Evolutionary conservation across 306 rosid species (phyloP), one percentile per base, ranked within the genome.

Genomic region (Lablab purpureus): DNA sequence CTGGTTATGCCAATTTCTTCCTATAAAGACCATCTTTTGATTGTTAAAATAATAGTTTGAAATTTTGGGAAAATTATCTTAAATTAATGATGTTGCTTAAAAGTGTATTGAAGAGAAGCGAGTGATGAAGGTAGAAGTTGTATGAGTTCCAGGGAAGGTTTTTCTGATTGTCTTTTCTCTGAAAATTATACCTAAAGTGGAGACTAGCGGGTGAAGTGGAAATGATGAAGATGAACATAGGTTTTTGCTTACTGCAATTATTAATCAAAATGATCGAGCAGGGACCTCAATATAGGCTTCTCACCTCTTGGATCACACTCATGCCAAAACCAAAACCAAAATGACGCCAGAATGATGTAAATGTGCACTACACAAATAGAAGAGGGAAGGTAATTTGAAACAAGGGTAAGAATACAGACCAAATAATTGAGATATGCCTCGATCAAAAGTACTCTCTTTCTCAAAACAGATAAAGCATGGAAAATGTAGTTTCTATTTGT

Each of bases 271-370:
- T 36, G 69, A 2, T 67, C 73, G 60, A 36, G 73, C 49, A n/a
- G 67, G 13, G 65, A 19, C 18, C 27, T 46, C 58, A 47, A n/a
- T 40, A 5, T 22, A 34, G 56, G 41, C 7, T 17, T 22, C 65
- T 27, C 62, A 65, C 45, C 11, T 19, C 49, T 72, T 13, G 51
- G 51, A 67, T 74, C 59, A 41, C 28, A 15, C 37, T 40, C 13
- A 10, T 65, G 59, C n/a, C 40, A 54, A 28, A 41, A 59, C 36
- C 17, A 60, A 50, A 2, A 67, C 40, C 52, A 74, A 62, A 49
- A 78, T 85, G 87, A 85, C 78, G 83, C 79, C 59, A 79, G 67
- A 14, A 40, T 85, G 87, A 87, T 72, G 84, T 50, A 60, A 46
- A 47, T 40, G 67, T 72, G 58, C 54, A 41, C 2, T 50, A 28